Base-by-base conservation (phyloP, 345 rosid genomes). In the Crucihimalaya himalaica region DNA sequence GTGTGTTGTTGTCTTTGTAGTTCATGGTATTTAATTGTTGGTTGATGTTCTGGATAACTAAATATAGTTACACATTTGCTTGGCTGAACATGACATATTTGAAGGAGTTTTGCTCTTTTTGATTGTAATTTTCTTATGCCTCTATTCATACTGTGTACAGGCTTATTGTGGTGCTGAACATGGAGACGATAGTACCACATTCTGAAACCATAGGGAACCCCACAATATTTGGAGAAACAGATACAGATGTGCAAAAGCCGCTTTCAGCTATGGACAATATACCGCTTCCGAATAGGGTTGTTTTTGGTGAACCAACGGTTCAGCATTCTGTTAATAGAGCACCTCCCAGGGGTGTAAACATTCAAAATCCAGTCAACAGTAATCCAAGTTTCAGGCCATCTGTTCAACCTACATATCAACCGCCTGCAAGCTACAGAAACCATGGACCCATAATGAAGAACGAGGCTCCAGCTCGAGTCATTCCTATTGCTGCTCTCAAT, bases 391-490 rank as follows among this genome's bases (percentile, higher is more conserved):
- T 88, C 74, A 77, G 78, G 68, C 88, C 92, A 12, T 72, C 85
- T 65, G 83, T 93, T 78, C 98, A 87, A 81, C 97, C 90, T 54
- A 69, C 97, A 23, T 93, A 88, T 66, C 93, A 82, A 53, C 97
- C 92, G 5, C 88, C 93, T 28, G 88, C 97, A 58, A 86, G 74
- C 75, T 90, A 89, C 80, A 86, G 72, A 81, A 84, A 73, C 78
- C 91, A 82, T 66, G 97, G 97, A 51, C 72, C 97, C 55, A 87
- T 90, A 70, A 58, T 93, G 91, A 93, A 87, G 83, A 92, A 90
- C 50, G 98, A 90, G 78, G 96, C 98, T 68, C 90, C 95, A 40
- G 89, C 97, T 47, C 79, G 91, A 21, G 82, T 90, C 62, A 84
- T 90, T 53, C 96, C 93, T 53, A 90, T 92, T 63, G 70, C 88